phyloP scores from a whole-genome alignment of 805 yeast species.

The Teunomyces barrocoloradensis region DNA sequence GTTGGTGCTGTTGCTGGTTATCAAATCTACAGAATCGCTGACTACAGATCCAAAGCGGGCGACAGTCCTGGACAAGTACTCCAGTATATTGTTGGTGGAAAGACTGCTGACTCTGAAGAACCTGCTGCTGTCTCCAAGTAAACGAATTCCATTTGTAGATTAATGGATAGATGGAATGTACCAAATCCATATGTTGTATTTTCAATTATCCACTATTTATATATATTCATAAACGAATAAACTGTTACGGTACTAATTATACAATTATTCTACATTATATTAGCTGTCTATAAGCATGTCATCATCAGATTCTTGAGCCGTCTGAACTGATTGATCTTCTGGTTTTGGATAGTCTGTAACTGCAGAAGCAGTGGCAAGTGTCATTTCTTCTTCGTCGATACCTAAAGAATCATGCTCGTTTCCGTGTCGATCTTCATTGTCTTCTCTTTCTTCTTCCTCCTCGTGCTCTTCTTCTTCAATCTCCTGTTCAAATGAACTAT shows the following conservation, averaged over 20 bases:
- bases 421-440: conserved; percentile 8
- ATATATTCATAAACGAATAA: background rate
- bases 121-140: conserved; percentile 2
- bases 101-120: conserved; percentile 9
- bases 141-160: conserved; percentile 2
- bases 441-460: conserved; percentile 9
- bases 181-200: too few species aligned
- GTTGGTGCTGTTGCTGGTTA: conserved; percentile 85
- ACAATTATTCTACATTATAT: conserved; percentile 4
- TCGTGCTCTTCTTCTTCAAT: conserved; percentile 18
- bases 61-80: conserved; percentile 57
- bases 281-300: conserved; percentile 10
- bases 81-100: conserved; percentile 57
- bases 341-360: background rate
- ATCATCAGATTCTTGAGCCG: conserved; percentile 6
- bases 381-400: background rate
- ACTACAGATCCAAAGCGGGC: conserved; percentile 64
- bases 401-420: conserved; percentile 6
- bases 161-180: background rate
- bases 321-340: background rate
- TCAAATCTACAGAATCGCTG: conserved; percentile 71
- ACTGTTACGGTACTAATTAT: conserved; percentile 1
- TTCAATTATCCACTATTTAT: background rate
- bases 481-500: conserved; percentile 14
- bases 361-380: background rate